A percentile compares a stretch with the other conserved stretches of the same genome.
These are phyloP conservation scores for Leishmania gerbilli DNA, from an alignment of 208 protist species.

Conservation along the genomic window DNA sequence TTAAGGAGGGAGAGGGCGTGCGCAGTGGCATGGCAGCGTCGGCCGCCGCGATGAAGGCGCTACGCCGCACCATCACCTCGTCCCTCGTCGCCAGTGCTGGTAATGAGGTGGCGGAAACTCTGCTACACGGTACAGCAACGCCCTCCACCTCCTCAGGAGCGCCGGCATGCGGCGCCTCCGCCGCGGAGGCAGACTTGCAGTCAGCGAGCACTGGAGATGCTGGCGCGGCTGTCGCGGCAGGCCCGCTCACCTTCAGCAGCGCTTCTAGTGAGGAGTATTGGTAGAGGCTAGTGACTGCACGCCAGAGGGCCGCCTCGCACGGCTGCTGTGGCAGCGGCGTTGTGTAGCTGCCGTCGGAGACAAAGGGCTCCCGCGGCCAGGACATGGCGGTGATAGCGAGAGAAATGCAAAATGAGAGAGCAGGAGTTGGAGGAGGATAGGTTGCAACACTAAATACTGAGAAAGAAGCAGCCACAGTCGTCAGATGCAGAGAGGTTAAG, in stretches of 20 bases:
- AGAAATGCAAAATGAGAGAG: not conserved
- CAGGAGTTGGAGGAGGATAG: not conserved
- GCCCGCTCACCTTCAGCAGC: slow-evolving; percentile 12
- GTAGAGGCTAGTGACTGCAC: slow-evolving; percentile 28
- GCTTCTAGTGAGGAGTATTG: slow-evolving; percentile 10
- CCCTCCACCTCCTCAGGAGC: not conserved
- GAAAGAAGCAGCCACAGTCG: not conserved
- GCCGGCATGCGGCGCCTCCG: not conserved
- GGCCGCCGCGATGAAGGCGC: slow-evolving; percentile 13
- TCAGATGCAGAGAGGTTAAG: not conserved
- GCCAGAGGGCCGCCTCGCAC: slow-evolving; percentile 39
- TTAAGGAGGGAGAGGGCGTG: not conserved
- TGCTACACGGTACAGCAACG: not conserved
- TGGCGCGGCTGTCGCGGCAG: not conserved
- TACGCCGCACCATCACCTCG: slow-evolving; percentile 10
- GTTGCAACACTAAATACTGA: not conserved
- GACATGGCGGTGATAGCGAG: slow-evolving; percentile 4
- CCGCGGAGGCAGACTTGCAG: not conserved
- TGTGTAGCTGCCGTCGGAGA: slow-evolving; percentile 32
- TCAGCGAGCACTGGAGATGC: not conserved
- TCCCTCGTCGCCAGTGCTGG: not conserved
- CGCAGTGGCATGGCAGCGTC: not conserved
- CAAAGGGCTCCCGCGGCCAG: slow-evolving; percentile 26
- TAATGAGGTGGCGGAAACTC: not conserved
- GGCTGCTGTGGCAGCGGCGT: slow-evolving; percentile 36